Percentiles rank a stretch among this genome's conserved stretches.
Evolutionary conservation across 2,329 filamentous ascomycete genomes (phyloP).

Genomic region (Botrytis tulipae): DNA sequence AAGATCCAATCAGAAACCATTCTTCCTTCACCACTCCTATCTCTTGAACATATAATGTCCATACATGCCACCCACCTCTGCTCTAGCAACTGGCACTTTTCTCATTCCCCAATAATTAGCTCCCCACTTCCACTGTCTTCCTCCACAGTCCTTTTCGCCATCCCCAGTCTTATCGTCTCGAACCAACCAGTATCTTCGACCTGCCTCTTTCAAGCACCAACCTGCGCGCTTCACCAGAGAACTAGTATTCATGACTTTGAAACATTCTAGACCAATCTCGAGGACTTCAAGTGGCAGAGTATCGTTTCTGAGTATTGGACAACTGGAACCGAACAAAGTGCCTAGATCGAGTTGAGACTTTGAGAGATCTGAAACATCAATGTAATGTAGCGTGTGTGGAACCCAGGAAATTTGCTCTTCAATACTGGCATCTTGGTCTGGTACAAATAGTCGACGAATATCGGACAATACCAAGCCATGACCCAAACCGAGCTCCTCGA

Average conservation of each 20-base stretch:
- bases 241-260: conserved; percentile 60
- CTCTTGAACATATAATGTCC: conserved; percentile 58
- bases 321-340: conserved; percentile 50
- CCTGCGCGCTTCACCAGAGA: conserved; percentile 44
- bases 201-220: conserved; percentile 69
- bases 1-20: neutral
- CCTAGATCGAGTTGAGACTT: conserved; percentile 58
- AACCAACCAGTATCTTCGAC: conserved; percentile 66
- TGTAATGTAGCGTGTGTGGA: conserved; percentile 65
- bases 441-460: conserved; percentile 42
- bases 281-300: conserved; percentile 73
- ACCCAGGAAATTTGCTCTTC: conserved; percentile 46
- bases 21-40: conserved; percentile 9
- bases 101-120: conserved; percentile 82
- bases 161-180: conserved; percentile 37
- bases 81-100: conserved; percentile 56
- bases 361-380: conserved; percentile 73
- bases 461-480: conserved; percentile 64
- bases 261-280: conserved; percentile 69
- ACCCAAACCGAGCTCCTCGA: conserved; percentile 75
- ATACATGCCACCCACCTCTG: conserved; percentile 57
- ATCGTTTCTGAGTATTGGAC: conserved; percentile 55
- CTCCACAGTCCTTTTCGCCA: conserved; percentile 51
- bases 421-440: conserved; percentile 31
- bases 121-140: conserved; percentile 77